Evolutionary conservation across 805 yeast genomes (phyloP), one percentile per base, ranked within the genome.

Genomic region (Pichia paraexigua): DNA sequence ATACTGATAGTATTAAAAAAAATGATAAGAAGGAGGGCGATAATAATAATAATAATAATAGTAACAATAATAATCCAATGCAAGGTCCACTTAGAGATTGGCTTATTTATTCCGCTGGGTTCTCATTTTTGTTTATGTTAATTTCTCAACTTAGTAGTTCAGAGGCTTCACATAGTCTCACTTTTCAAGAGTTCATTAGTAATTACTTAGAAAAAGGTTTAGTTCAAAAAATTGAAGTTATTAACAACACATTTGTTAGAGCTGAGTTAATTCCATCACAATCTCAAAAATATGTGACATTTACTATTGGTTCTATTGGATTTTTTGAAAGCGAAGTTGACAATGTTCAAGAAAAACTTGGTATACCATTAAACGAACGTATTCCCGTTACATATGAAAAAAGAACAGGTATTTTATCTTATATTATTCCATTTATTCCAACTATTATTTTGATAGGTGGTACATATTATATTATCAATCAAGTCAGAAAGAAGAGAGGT

Each of bases 101-200:
- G 66, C 46, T 65, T 13, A 35, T 64, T 4, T 65, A 63, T 6
- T 57, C 67, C 3, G n/a, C 63, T 18, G 59, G 61, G 4, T 45
- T 60, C 27, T 55, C 67, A 1, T 43, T 63, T 21, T 43, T 62
- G n/a, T 55, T 58, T 35, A 55, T 58, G 21, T 27, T 51, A n/a
- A 35, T 51, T 20, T 50, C 39, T 17, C 42, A 52, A 10, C 22
- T 55, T 2, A 53, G 55, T 6, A 53, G 49, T 11, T 46, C 53
- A 8, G 65, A 58, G 39, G 47, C 55, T 17, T 43, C 52, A 15
- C 56, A 60, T 43, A 65, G 87, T 62, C 74, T 92, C 53, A 82
- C 97, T 2, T 94, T 90, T 85, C 98, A 94, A 71, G 96, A 92
- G 63, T 92, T 94, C 71, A 78, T 88, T 42, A 73, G 83, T 6